Evolutionary conservation across 495 filamentous ascomycete species (phyloP).

Genomic region (Venustampulla echinocandica): DNA sequence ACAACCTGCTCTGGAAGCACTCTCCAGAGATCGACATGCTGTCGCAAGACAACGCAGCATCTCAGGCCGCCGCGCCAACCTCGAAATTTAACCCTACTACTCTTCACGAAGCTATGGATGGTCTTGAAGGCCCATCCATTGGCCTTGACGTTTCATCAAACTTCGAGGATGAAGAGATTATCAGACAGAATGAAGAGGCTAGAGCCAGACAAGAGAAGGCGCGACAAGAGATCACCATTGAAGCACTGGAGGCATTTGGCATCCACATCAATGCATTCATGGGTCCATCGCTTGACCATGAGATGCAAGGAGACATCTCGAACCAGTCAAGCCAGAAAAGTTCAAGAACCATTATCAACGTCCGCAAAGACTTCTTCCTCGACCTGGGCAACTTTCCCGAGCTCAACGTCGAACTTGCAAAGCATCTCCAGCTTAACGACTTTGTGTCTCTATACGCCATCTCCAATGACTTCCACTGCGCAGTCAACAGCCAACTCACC

Average conservation of each 20-base stretch:
- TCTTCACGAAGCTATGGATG: background rate
- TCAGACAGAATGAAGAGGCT: background rate
- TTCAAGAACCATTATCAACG: background rate
- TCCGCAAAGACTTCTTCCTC: constrained; percentile 35
- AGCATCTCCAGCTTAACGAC: constrained; percentile 38
- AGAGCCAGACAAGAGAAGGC: background rate
- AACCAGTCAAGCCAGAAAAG: background rate
- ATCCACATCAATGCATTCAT: background rate
- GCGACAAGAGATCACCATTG: background rate
- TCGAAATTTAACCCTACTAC: background rate
- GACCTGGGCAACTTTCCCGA: constrained; percentile 39
- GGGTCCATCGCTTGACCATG: background rate
- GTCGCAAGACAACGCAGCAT: too few species aligned
- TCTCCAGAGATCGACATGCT: too few species aligned
- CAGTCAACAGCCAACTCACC: constrained; percentile 37
- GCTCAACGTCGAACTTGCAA: constrained; percentile 40
- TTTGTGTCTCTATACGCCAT: constrained; percentile 50
- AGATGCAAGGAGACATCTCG: background rate
- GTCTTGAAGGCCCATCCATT: background rate
- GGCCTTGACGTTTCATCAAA: background rate
- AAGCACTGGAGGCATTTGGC: background rate
- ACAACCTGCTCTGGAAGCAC: too few species aligned
- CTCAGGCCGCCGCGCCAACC: too few species aligned
- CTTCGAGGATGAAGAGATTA: background rate
- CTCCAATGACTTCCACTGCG: constrained; percentile 44